These are phyloP conservation scores for Helotiales sp. DNA, from an alignment of 2,329 filamentous ascomycete genomes.

Conservation along the genomic window DNA sequence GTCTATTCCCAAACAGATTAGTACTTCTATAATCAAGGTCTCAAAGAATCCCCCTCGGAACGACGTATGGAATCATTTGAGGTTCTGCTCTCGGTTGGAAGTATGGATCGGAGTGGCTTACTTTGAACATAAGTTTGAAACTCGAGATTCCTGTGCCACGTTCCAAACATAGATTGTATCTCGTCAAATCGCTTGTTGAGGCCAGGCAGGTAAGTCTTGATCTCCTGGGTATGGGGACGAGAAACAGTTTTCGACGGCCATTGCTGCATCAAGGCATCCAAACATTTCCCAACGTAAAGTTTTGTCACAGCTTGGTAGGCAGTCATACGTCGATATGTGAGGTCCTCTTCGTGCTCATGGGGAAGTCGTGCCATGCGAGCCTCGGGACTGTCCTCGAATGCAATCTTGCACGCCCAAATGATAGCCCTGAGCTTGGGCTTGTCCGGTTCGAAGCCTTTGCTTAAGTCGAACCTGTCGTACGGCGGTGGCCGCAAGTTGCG, in stretches of 20 bases:
- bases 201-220: constrained; percentile 16
- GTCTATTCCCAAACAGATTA: neutral
- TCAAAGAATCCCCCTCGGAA: too few species aligned
- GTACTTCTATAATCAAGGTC: too few species aligned
- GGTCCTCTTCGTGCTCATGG: constrained; percentile 8
- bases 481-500: constrained; percentile 8
- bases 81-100: neutral
- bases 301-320: constrained; percentile 16
- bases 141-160: constrained; percentile 22
- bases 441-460: constrained; percentile 18
- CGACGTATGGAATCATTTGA: neutral
- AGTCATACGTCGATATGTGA: constrained; percentile 7
- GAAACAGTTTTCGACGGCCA: constrained; percentile 15
- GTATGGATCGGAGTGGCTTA: neutral
- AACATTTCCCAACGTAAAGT: constrained; percentile 8
- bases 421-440: neutral
- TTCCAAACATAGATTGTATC: constrained; percentile 10
- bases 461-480: constrained; percentile 15
- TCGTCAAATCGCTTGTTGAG: neutral
- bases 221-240: neutral
- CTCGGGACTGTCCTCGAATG: constrained; percentile 21
- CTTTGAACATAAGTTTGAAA: constrained; percentile 17
- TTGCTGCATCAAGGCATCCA: constrained; percentile 8
- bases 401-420: constrained; percentile 2
- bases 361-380: constrained; percentile 11